A percentile compares a stretch with the other conserved stretches of the same genome.
Evolutionary conservation across 1,284 basidiomycete genomes (phyloP).

Genomic region (Tremellales sp.): DNA sequence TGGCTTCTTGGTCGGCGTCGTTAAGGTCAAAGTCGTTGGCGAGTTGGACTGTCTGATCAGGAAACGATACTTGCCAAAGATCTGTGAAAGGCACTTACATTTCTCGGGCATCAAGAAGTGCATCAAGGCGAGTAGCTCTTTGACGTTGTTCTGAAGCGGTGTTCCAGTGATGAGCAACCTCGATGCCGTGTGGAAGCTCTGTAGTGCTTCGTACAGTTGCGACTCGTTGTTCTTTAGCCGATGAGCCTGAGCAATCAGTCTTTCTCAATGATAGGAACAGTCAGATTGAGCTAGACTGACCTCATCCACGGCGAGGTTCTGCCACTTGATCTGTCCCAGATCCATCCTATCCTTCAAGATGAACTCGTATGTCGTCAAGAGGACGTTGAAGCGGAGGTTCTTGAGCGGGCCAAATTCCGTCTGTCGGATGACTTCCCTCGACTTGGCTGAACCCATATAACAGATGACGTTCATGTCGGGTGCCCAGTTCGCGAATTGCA

Average conservation of each 20-base stretch:
- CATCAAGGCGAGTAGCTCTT: constrained; percentile 95
- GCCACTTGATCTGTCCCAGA: constrained; percentile 94
- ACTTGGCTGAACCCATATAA: constrained; percentile 86
- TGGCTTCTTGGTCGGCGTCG: constrained; percentile 86
- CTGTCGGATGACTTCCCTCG: constrained; percentile 84
- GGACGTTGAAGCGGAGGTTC: constrained; percentile 88
- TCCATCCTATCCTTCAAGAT: constrained; percentile 87
- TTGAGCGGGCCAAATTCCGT: constrained; percentile 85
- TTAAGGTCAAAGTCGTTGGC: constrained; percentile 92
- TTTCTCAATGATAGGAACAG: too few species aligned
- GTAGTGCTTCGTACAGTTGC: constrained; percentile 91
- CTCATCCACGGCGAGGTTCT: constrained; percentile 93
- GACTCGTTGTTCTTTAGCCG: constrained; percentile 97
- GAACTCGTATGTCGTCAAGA: constrained; percentile 96
- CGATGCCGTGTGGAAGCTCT: constrained; percentile 80
- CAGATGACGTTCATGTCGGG: constrained; percentile 96
- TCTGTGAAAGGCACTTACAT: constrained; percentile 60
- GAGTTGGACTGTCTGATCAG: constrained; percentile 54
- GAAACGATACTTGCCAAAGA: constrained; percentile 3
- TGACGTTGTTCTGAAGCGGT: constrained; percentile 98
- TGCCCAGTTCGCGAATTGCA: constrained; percentile 91
- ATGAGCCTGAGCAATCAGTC: constrained; percentile 64
- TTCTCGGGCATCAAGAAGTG: constrained; percentile 99
- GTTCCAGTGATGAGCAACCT: constrained; percentile 98
- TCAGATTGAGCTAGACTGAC: constrained; percentile 53